Evolutionary conservation across 2,329 filamentous ascomycete species (phyloP), one percentile per base, ranked within the genome.

Genomic region (Aspergillus caelatus): DNA sequence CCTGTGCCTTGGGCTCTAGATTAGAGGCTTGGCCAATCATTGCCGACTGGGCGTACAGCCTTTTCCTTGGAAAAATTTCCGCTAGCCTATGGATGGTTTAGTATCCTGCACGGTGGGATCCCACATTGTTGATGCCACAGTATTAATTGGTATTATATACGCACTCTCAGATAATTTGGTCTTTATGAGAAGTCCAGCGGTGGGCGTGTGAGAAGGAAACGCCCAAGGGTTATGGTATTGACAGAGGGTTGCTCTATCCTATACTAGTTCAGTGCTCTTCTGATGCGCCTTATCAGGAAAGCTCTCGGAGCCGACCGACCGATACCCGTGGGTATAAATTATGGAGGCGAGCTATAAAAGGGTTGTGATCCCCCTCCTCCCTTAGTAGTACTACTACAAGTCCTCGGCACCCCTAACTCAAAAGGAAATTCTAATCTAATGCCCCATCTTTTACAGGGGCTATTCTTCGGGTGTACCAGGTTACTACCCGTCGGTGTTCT

Each of bases 1-100:
- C 64, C 60, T 65, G 66, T 58, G 57, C 52, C 59, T 66, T 64
- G 26, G 21, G 39, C 23, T 58, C 46, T 59, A 62, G 65, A 55
- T 57, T 62, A 67, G 62, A 65, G 56, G 34, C 58, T 65, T 59
- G 58, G 30, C 67, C 67, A 68, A 68, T 68, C 58, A 66, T 43
- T 39, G 36, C 16, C 19, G 26, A 41, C 55, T 39, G 41, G 45
- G 39, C 36, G 56, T 41, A 41, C 36, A 61, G 62, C 50, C 63
- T 61, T 62, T 48, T 62, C 60, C 63, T 67, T 63, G 64, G 57
- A 59, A 45, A 39, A 57, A 58, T 61, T 56, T 53, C 58, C 50
- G 60, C 65, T 60, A 61, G 61, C 58, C 57, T 57, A 61, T 39
- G 54, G 62, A 62, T 41, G 60, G 63, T 54, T 62, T 68, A 69